Percentiles rank a stretch among this genome's conserved stretches.
Evolutionary conservation across 306 rosid species (phyloP).

Genomic region (Dalbergia cultrata): DNA sequence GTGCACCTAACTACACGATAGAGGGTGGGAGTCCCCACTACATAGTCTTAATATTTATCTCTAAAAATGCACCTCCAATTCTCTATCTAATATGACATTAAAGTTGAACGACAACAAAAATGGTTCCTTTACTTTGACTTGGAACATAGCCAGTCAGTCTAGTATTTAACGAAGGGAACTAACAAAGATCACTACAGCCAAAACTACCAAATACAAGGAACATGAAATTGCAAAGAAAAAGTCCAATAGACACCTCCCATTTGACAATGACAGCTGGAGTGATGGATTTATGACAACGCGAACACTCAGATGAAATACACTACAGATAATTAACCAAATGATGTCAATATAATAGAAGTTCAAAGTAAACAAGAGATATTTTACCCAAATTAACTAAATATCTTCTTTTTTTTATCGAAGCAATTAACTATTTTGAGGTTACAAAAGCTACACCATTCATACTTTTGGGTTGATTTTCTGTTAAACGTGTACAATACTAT

Average conservation of each 20-base stretch:
- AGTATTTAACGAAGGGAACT: neutral
- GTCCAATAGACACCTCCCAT: neutral
- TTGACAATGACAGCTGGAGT: neutral
- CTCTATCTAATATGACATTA: neutral
- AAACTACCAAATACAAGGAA: neutral
- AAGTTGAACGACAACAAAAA: slow-evolving; percentile 16
- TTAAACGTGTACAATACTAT: neutral
- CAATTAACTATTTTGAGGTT: neutral
- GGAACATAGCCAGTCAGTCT: slow-evolving; percentile 2
- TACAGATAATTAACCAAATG: neutral
- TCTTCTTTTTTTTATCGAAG: no score
- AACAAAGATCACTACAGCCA: slow-evolving; percentile 24
- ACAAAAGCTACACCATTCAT: neutral
- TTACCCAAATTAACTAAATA: no score
- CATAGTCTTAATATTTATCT: neutral
- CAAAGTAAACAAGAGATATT: no score
- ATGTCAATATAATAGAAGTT: neutral
- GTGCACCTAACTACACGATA: neutral
- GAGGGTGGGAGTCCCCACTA: neutral
- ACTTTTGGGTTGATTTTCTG: neutral
- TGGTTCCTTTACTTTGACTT: slow-evolving; percentile 19
- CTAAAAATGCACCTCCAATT: neutral
- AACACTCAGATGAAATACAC: neutral
- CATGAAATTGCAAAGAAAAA: neutral
- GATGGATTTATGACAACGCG: neutral